Base-by-base conservation (phyloP, 495 filamentous ascomycete genomes). In the Pyrenula aspistea region DNA sequence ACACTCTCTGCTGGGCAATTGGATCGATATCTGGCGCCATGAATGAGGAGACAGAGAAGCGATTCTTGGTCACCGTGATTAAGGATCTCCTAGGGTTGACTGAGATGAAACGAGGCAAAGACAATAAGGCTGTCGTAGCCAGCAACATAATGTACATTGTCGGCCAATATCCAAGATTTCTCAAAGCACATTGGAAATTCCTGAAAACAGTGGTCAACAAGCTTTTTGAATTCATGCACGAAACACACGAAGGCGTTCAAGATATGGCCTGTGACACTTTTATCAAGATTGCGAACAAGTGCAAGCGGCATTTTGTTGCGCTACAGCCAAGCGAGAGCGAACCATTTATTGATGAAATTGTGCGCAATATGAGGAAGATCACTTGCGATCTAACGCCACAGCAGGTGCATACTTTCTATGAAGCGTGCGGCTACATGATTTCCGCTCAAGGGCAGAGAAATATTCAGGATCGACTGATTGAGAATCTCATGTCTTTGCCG, bases 81-180 rank as follows among this genome's bases (percentile, higher is more conserved):
- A 98, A 98, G 71, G 93, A 98, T 68, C 81, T 98, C 15, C 84
- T 98, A n/a, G 93, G 94, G 0, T 77, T 98, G 53, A 98, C 93
- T 0, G 93, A 98, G 71, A 95, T 95, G 89, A 97, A 98, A 73
- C 86, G 94, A 53, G 93, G 93, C 49, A 98, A 98, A 65, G 93
- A 98, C 72, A 98, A 98, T 77, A 98, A 98, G 68, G 93, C 93
- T 21, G 94, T 98, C 1, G 93, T 98, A 53, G 93, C 93, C 61
- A 96, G 91, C 73, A 98, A 98, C 71, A 98, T 98, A 70, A 98
- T 98, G 93, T 98, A 98, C 66, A 98, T 98, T 69, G 93, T 98
- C 56, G 93, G 93, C 31, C 93, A 98, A 67, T 98, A 98, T 66
- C 93, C 93, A 15, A 88, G 93, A 24, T 98, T 98, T 73, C 73